Evolutionary conservation across 1,139 yeast genomes (phyloP), one percentile per base, ranked within the genome.

Genomic region (Ashbya aceris): DNA sequence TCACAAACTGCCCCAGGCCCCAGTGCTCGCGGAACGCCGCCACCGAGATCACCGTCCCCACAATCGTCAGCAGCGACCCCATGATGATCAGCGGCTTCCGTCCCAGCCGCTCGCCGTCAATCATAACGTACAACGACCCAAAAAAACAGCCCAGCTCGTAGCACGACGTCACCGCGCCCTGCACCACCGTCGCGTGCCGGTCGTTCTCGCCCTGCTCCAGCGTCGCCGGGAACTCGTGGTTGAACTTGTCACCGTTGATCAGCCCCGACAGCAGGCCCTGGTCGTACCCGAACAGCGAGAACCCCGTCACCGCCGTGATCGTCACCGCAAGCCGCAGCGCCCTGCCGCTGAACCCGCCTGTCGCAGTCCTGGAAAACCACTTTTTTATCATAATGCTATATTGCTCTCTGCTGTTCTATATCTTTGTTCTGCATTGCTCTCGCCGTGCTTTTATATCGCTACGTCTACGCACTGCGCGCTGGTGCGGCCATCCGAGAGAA

Each of bases 241-340:
- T 71, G 56, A 82, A 82, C 50, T 76, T 73, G 0, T 64, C 65
- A 42, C 82, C 82, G 17, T 83, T 74, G 49, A 81, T 77, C 42
- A 79, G 65, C 55, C 85, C 83, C 7, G 83, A 74, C 84, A 81
- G 78, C 43, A 83, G 71, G 56, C 93, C 93, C 62, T 83, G 91
- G 60, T 83, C 89, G 55, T 81, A 82, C 45, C 94, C 93, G 55
- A 83, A 83, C 38, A 76, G 66, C 23, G 83, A 73, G 60, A 83
- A 83, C 9, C 85, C 87, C 36, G 74, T 69, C 38, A 77, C 78
- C 38, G 87, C 78, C 33, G 75, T 66, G 20, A 69, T 47, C 0
- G 87, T 78, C 46, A 81, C 68, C 13, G 73, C 67, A 8, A 55
- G 49, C 46, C 72, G 64, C 35, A 73, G 62, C 17, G 48, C 50